phyloP scores from a whole-genome alignment of 164 flowering plant genomes.

The Euptelea pleiosperma region DNA sequence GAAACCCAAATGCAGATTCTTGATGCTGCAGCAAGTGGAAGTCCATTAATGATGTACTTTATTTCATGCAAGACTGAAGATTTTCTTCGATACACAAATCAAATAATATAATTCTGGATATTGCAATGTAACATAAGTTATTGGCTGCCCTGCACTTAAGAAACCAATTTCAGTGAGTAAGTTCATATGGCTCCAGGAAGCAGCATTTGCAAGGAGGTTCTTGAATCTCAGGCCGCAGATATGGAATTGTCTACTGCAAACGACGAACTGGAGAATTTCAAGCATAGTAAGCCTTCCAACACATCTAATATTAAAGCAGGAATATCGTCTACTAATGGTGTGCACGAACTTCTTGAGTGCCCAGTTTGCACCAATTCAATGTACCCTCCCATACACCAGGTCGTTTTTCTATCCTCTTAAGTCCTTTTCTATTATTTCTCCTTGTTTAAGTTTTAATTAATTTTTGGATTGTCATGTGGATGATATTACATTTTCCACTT shows the following conservation, averaged over 20 bases:
- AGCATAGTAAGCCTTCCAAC: slow-evolving; percentile 15
- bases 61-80: slow-evolving; percentile 6
- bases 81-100: slow-evolving; percentile 3
- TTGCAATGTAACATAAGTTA: slow-evolving; percentile 1
- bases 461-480: too few species aligned
- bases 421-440: not conserved
- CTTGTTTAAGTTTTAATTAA: not conserved
- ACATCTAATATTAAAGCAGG: slow-evolving; percentile 15
- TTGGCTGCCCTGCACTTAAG: slow-evolving; percentile 5
- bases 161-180: slow-evolving; percentile 9
- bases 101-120: slow-evolving; percentile 4
- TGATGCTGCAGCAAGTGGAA: not conserved
- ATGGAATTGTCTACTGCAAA: slow-evolving; percentile 11
- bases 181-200: slow-evolving; percentile 29
- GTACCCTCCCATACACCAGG: slow-evolving; percentile 22
- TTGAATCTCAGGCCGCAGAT: slow-evolving; percentile 22
- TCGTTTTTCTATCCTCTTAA: slow-evolving; percentile 3
- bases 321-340: slow-evolving; percentile 20
- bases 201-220: slow-evolving; percentile 20
- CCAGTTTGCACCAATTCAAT: slow-evolving; percentile 18
- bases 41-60: slow-evolving; percentile 10
- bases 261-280: slow-evolving; percentile 18
- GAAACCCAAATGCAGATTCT: not conserved
- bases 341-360: slow-evolving; percentile 21
- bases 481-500: too few species aligned